A percentile compares a stretch with the other conserved stretches of the same genome.
These are phyloP conservation scores for Talaromyces sp. DNA, from an alignment of 2,329 filamentous ascomycete species.

Conservation along the genomic window DNA sequence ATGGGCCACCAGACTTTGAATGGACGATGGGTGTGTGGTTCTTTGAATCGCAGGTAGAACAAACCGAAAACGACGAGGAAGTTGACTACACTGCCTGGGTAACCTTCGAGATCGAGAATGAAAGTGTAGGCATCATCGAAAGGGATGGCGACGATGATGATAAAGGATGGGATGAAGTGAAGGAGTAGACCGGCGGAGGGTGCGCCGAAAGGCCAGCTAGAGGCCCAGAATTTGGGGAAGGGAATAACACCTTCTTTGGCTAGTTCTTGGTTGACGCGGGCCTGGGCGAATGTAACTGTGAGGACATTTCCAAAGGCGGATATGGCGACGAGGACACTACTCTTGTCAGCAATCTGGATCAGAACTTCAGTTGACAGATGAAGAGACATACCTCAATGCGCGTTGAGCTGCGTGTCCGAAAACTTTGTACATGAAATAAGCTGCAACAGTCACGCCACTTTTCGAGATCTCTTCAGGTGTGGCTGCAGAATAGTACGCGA, in stretches of 20 bases:
- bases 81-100: slow-evolving; percentile 21
- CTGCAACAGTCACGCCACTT: slow-evolving; percentile 51
- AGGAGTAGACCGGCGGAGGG: slow-evolving; percentile 53
- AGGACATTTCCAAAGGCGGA: slow-evolving; percentile 19
- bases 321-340: slow-evolving; percentile 12
- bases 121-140: slow-evolving; percentile 64
- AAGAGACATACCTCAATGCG: slow-evolving; percentile 45
- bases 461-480: slow-evolving; percentile 50
- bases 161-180: slow-evolving; percentile 61
- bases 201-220: slow-evolving; percentile 59
- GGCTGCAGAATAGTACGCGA: slow-evolving; percentile 55
- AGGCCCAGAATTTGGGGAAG: slow-evolving; percentile 61
- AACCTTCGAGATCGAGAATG: slow-evolving; percentile 27
- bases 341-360: background rate
- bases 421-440: slow-evolving; percentile 47
- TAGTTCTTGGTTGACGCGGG: slow-evolving; percentile 47
- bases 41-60: slow-evolving; percentile 43
- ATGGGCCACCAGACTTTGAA: slow-evolving; percentile 19
- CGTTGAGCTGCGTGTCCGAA: slow-evolving; percentile 38
- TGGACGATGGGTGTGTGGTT: slow-evolving; percentile 9
- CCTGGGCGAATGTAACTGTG: slow-evolving; percentile 20
- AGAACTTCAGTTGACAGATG: background rate
- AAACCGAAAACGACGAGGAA: slow-evolving; percentile 49
- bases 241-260: slow-evolving; percentile 64
- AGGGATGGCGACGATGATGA: slow-evolving; percentile 60